Evolutionary conservation across 441 rosid genomes (phyloP).

Genomic region (Arabidopsis lyrata): DNA sequence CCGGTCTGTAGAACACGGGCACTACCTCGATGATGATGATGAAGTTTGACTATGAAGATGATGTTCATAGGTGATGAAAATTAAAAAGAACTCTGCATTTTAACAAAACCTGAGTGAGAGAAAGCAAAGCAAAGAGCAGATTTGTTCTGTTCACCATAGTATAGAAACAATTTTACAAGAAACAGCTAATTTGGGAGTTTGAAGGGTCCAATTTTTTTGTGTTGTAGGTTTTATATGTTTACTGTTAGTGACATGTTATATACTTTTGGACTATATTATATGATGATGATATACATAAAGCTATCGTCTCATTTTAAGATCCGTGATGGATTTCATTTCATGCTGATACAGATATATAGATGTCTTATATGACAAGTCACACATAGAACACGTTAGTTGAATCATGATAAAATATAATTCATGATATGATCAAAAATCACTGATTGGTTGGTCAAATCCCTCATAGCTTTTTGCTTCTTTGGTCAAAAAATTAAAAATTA

Average conservation of each 20-base stretch:
- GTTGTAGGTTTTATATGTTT: constrained; percentile 32
- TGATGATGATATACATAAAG: constrained; percentile 20
- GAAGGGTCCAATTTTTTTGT: constrained; percentile 21
- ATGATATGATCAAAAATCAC: background rate
- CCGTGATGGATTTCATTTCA: too few species aligned
- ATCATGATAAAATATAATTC: too few species aligned
- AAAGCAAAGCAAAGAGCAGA: constrained; percentile 24
- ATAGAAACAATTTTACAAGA: constrained; percentile 14
- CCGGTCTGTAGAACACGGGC: constrained; percentile 55
- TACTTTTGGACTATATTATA: constrained; percentile 18
- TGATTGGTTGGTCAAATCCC: constrained; percentile 27
- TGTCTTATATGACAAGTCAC: too few species aligned
- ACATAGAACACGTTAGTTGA: background rate
- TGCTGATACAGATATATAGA: too few species aligned
- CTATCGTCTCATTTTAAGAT: too few species aligned
- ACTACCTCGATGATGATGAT: constrained; percentile 56
- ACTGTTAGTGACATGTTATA: constrained; percentile 14
- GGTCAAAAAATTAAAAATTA: too few species aligned
- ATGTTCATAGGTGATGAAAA: constrained; percentile 38
- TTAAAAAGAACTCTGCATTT: constrained; percentile 38
- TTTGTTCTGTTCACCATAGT: constrained; percentile 27
- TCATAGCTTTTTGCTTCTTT: background rate
- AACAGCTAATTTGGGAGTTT: constrained; percentile 30
- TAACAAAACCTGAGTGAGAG: constrained; percentile 40
- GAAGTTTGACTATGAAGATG: constrained; percentile 41